Base-by-base conservation (phyloP, 179 eudicot genomes). In the Corrigiola litoralis region DNA sequence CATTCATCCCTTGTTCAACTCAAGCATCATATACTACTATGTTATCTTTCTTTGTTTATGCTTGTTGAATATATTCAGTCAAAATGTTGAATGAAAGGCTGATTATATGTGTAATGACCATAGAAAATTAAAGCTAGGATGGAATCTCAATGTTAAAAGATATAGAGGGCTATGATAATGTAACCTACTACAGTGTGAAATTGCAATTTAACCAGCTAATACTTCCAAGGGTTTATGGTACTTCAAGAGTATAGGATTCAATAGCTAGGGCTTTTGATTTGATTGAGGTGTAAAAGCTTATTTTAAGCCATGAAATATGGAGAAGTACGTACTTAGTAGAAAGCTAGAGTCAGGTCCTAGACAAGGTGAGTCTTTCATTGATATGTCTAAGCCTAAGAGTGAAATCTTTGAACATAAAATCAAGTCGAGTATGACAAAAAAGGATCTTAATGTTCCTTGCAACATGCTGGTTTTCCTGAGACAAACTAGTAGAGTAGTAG, bases 181-280 rank as follows among this genome's bases (percentile, higher is more conserved):
- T 12, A 1, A 42, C 1, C 20, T 52, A 52, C 1, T 52, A 27
- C 29, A 29, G 40, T 29, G 4, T 54, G 58, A n/a, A 16, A 1
- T 29, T 54, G 23, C 38, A 14, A 20, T 54, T 5, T 54, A 13
- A 54, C 0, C 2, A 14, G 56, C 33, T 51, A 28, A 14, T 25
- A 25, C 36, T 51, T 51, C 25, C n/a, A 23, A 49, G 25, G 13
- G 33, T 32, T 25, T 37, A 31, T 45, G 5, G 31, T 17, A 31
- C 11, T 5, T 32, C 17, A 6, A 18, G 4, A 25, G 11, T 42
- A 53, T 28, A 9, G 59, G 48, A 25, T 40, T 55, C 42, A 28
- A 8, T 44, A 42, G 18, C 59, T 71, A 70, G 74, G 74, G 74
- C 41, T 70, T 70, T 18, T 17, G 2, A 51, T 54, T 53, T 62